These are phyloP conservation scores for Dactylorhiza incarnata DNA, from an alignment of 106 monocot genomes.

Conservation along the genomic window DNA sequence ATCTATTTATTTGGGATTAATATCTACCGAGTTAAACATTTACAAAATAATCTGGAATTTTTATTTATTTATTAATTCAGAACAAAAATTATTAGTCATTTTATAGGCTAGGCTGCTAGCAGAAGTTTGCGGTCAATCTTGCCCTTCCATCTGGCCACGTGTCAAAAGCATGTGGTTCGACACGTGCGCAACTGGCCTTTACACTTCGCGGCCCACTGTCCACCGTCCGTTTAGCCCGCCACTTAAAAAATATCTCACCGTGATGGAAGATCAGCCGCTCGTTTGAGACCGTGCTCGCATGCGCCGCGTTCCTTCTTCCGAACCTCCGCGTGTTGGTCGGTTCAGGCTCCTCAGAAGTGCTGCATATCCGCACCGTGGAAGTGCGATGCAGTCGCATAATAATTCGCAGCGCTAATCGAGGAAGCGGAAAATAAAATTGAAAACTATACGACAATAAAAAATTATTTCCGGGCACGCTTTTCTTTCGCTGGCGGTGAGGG, in stretches of 20 bases:
- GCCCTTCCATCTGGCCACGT: neutral
- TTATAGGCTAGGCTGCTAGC: too few species aligned
- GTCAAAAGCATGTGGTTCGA: neutral
- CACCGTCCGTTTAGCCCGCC: neutral
- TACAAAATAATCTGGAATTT: too few species aligned
- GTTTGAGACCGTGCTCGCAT: neutral
- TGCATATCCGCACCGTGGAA: neutral
- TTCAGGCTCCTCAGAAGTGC: neutral
- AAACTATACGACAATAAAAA: neutral
- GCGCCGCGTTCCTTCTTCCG: neutral
- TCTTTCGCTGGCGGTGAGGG: constrained; percentile 6
- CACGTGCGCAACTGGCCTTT: constrained; percentile 1
- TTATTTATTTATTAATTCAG: too few species aligned
- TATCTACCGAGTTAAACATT: too few species aligned
- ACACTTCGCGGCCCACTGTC: neutral
- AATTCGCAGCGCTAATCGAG: neutral
- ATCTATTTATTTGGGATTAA: too few species aligned
- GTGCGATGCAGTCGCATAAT: neutral
- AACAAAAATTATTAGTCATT: too few species aligned
- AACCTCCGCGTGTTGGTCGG: constrained; percentile 1
- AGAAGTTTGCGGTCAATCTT: neutral
- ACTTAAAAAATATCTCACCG: neutral
- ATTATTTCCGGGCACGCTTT: constrained; percentile 4
- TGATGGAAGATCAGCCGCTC: constrained; percentile 3
- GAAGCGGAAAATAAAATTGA: neutral